A percentile compares a stretch with the other conserved stretches of the same genome.
Evolutionary conservation across 164 flowering plant genomes (phyloP).

Genomic region (Taxillus chinensis): DNA sequence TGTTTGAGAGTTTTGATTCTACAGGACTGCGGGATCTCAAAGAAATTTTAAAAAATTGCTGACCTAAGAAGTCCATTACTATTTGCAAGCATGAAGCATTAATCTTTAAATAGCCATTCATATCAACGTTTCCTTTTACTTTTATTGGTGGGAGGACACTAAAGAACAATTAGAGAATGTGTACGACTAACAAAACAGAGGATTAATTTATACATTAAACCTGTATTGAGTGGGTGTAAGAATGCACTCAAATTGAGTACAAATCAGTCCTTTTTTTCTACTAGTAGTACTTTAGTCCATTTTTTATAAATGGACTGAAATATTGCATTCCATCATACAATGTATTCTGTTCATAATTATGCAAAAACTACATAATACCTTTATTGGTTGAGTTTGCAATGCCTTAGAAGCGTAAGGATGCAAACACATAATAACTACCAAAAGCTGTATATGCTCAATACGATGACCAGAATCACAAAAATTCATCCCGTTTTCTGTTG

Average conservation of each 20-base stretch:
- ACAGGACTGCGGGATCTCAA: conserved; percentile 8
- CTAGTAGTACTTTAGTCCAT: too few species aligned
- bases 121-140: conserved; percentile 41
- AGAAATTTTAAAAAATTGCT: conserved; percentile 3
- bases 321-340: neutral
- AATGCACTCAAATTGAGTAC: too few species aligned
- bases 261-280: too few species aligned
- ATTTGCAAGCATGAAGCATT: conserved; percentile 39
- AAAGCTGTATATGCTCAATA: conserved; percentile 77
- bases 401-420: conserved; percentile 78
- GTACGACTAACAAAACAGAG: conserved; percentile 33
- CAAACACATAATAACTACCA: conserved; percentile 83
- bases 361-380: conserved; percentile 36
- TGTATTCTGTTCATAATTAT: neutral
- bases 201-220: conserved; percentile 51
- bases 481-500: conserved; percentile 84
- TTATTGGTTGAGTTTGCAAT: conserved; percentile 77
- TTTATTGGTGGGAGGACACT: conserved; percentile 36
- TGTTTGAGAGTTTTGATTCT: conserved; percentile 41
- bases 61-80: conserved; percentile 39
- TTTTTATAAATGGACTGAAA: too few species aligned
- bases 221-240: conserved; percentile 2
- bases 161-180: too few species aligned
- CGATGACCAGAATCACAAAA: conserved; percentile 87
- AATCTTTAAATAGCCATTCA: conserved; percentile 51